Evolutionary conservation across 495 filamentous ascomycete species (phyloP).

Genomic region (Penicillium cinerascens): DNA sequence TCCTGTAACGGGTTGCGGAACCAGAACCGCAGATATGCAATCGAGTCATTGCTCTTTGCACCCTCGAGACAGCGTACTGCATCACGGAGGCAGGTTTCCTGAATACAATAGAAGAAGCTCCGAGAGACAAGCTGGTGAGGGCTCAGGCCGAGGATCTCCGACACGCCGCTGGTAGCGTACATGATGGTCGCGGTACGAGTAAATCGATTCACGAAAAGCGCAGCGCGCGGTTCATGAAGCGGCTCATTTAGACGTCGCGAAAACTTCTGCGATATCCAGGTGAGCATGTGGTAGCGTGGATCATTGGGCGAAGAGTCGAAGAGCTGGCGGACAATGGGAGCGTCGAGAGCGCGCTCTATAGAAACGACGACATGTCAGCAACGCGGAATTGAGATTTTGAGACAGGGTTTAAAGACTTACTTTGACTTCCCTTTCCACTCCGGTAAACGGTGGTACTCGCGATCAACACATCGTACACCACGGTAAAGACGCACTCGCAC

Average conservation of each 20-base stretch:
- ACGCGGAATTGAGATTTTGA: background rate
- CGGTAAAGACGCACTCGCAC: constrained; percentile 87
- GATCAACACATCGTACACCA: constrained; percentile 84
- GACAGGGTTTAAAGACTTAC: constrained; percentile 47
- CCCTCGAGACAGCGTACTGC: constrained; percentile 75
- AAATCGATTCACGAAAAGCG: constrained; percentile 84
- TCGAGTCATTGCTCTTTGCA: constrained; percentile 90
- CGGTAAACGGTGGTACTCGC: constrained; percentile 80
- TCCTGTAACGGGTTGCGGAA: constrained; percentile 66
- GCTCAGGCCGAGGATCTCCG: constrained; percentile 67
- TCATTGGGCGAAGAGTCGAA: constrained; percentile 81
- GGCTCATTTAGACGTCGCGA: constrained; percentile 56
- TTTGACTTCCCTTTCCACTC: constrained; percentile 64
- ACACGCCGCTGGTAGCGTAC: constrained; percentile 77
- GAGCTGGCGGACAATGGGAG: constrained; percentile 70
- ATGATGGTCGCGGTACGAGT: constrained; percentile 79
- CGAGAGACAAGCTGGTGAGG: constrained; percentile 18
- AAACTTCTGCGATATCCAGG: constrained; percentile 81
- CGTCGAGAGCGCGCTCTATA: constrained; percentile 72
- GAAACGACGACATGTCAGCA: constrained; percentile 5
- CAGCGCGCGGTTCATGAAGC: constrained; percentile 73
- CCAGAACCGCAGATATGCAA: constrained; percentile 89
- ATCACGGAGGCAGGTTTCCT: constrained; percentile 57
- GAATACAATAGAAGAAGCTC: constrained; percentile 28
- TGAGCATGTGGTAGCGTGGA: constrained; percentile 88